These are phyloP conservation scores for Oryza meyeriana DNA, from an alignment of 176 grass and related monocot species.

Conservation along the genomic window DNA sequence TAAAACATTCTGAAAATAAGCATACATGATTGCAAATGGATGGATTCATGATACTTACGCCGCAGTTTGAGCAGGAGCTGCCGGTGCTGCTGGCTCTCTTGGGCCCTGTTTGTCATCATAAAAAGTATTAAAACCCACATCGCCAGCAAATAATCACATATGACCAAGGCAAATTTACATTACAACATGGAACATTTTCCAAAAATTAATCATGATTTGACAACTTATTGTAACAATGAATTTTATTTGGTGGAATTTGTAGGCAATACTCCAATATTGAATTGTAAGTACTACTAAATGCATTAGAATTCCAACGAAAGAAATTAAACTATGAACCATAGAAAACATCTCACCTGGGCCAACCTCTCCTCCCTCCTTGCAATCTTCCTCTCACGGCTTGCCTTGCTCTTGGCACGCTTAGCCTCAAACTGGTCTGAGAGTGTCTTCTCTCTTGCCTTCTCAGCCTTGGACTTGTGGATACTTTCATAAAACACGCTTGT, in stretches of 20 bases:
- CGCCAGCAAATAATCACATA: background rate
- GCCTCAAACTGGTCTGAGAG: conserved; percentile 62
- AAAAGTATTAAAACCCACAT: background rate
- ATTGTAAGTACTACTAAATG: background rate
- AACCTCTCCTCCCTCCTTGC: conserved; percentile 56
- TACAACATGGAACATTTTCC: background rate
- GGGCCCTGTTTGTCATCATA: background rate
- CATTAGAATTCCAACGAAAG: background rate
- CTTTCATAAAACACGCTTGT: conserved; percentile 74
- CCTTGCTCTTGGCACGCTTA: conserved; percentile 66
- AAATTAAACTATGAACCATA: background rate
- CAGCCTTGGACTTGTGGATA: conserved; percentile 74
- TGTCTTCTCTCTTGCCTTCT: conserved; percentile 57
- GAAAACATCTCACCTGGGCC: conserved; percentile 43
- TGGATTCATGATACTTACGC: background rate
- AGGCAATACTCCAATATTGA: background rate
- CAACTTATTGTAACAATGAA: background rate
- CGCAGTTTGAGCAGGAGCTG: background rate
- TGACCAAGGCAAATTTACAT: background rate
- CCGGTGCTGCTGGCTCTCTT: background rate
- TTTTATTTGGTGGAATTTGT: background rate
- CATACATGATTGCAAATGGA: background rate
- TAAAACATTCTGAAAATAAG: background rate
- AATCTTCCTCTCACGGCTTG: conserved; percentile 40
- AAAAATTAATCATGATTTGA: background rate